Conservation (phyloP, 2,329 filamentous ascomycete genomes). For the Fusarium subglutinans region DNA sequence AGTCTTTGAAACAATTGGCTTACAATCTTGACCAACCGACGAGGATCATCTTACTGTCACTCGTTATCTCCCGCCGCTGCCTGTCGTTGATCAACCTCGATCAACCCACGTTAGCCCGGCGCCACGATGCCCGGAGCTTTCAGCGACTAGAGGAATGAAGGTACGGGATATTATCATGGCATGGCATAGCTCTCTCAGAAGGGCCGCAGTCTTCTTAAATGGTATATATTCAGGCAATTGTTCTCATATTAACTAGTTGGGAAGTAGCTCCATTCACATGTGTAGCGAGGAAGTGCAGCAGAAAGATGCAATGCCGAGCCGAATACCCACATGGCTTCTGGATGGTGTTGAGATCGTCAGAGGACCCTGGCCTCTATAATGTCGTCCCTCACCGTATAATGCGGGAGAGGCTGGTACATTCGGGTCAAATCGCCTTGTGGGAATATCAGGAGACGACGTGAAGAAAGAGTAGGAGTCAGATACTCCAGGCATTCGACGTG, state of each 20-base stretch:
- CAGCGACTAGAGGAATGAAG: background rate
- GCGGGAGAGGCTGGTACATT: background rate
- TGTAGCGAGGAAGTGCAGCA: conserved; percentile 10
- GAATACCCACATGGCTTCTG: conserved; percentile 26
- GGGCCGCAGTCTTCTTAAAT: background rate
- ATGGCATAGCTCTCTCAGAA: background rate
- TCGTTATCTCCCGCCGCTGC: conserved; percentile 1
- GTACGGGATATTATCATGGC: background rate
- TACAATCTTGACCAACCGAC: background rate
- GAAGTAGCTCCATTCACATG: conserved; percentile 16
- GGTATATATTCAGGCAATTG: background rate
- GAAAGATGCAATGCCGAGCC: background rate
- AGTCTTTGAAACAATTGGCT: background rate
- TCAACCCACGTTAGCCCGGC: background rate
- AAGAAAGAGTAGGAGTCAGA: background rate
- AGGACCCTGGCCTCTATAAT: conserved; percentile 13
- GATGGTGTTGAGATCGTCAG: conserved; percentile 18
- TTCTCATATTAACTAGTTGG: background rate
- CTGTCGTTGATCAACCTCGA: background rate
- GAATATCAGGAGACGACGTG: background rate
- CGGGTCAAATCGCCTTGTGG: conserved; percentile 1
- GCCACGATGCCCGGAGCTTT: background rate
- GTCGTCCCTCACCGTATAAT: conserved; percentile 27
- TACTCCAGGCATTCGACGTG: background rate
- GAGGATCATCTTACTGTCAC: background rate